Evolutionary conservation across 257 asterid species (phyloP).

Genomic region (Solanum tarijense): DNA sequence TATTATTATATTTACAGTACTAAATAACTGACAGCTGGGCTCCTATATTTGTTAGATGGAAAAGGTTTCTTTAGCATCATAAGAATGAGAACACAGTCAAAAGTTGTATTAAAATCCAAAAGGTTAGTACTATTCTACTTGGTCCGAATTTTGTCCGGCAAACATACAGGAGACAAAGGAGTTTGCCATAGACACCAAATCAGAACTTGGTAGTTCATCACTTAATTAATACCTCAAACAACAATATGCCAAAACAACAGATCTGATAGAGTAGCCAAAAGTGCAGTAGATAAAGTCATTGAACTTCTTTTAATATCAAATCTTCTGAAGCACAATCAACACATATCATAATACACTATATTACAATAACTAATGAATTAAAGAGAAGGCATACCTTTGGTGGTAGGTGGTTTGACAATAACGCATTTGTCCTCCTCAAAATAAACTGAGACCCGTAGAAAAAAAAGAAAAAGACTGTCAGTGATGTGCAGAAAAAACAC

Average conservation of each 20-base stretch:
- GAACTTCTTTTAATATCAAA: background rate
- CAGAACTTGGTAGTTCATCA: background rate
- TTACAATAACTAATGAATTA: background rate
- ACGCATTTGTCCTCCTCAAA: constrained; percentile 93
- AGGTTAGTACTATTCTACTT: background rate
- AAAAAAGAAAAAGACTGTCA: background rate
- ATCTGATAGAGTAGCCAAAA: background rate
- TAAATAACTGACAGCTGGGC: background rate
- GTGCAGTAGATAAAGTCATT: background rate
- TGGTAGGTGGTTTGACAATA: constrained; percentile 91
- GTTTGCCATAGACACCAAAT: background rate
- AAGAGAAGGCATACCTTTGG: constrained; percentile 58
- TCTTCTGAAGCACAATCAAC: background rate
- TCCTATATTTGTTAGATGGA: background rate
- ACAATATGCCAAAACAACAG: background rate
- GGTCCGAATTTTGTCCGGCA: background rate
- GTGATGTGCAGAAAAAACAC: background rate
- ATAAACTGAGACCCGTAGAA: constrained; percentile 54
- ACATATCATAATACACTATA: background rate
- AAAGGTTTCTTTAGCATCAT: background rate
- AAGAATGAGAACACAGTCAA: background rate
- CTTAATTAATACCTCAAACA: background rate
- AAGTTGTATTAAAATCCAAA: background rate
- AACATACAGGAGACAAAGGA: background rate
- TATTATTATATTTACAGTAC: background rate